Evolutionary conservation across 2,329 filamentous ascomycete species (phyloP), one percentile per base, ranked within the genome.

Genomic region (Colletotrichum tropicicola): DNA sequence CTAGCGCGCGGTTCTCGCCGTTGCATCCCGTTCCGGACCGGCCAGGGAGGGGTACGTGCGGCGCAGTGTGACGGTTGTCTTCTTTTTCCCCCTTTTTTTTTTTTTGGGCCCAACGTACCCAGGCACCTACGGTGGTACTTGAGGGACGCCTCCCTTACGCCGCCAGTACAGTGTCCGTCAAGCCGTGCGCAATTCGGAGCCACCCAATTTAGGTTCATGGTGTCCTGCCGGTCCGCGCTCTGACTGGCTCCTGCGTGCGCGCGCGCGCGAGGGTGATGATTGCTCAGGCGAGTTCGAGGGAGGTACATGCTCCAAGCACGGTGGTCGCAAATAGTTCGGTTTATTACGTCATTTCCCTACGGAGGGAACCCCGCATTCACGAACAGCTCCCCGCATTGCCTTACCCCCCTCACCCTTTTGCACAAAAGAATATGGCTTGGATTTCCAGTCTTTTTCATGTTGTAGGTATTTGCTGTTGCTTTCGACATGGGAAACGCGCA

Each of bases 1-100:
- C 44, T 66, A 66, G 65, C 57, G 62, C 47, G 53, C 65, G 65
- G 65, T 32, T 62, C 47, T 66, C 65, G 62, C 65, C 65, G 65
- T 67, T 58, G 61, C 55, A 67, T 67, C 56, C 63, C 59, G 63
- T 53, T 66, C 63, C 63, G 63, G 52, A 49, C 49, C 57, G 57
- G 62, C 32, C 35, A 39, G 61, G 49, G 57, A 32, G 17, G 54
- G 27, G 39, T 37, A n/a, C n/a, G n/a, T n/a, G 28, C 25, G n/a
- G n/a, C n/a, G n/a, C n/a, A n/a, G 27, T 12, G 32, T 30, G n/a
- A 17, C 17, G 41, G 41, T 56, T 17, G 39, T 19, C 43, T n/a
- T 13, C 17, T 41, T 17, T 41, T 8, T 59, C 44, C 13, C 10
- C 43, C 37, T 13, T 41, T 41, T 17, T 41, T 8, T 59, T 44